A percentile compares a stretch with the other conserved stretches of the same genome.
These are phyloP conservation scores for Halenospora varia DNA, from an alignment of 495 filamentous ascomycete genomes.

Conservation along the genomic window DNA sequence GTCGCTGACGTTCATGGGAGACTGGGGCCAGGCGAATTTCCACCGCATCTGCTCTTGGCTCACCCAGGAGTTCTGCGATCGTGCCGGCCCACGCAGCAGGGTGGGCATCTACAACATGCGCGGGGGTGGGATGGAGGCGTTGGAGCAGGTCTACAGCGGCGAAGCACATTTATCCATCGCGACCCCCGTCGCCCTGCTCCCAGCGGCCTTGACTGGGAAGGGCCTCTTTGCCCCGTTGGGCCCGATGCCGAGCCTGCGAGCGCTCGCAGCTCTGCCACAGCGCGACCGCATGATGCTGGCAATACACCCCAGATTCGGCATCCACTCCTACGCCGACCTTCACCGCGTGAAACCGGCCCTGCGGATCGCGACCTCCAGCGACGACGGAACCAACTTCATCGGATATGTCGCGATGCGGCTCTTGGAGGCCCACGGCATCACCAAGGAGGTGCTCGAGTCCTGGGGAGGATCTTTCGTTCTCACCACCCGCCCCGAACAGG, in stretches of 20 bases:
- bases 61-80: background rate
- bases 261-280: background rate
- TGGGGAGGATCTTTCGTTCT: conserved; percentile 17
- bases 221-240: background rate
- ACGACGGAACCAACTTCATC: background rate
- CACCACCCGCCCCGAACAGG: conserved; percentile 18
- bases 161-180: background rate
- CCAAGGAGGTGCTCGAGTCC: background rate
- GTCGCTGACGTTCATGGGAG: background rate
- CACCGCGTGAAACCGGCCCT: background rate
- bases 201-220: background rate
- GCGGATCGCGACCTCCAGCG: background rate
- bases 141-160: background rate
- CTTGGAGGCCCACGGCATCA: background rate
- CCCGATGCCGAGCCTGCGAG: background rate
- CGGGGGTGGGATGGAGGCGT: background rate
- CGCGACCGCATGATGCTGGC: background rate
- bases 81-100: background rate
- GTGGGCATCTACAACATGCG: background rate
- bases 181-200: background rate
- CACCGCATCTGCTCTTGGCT: background rate
- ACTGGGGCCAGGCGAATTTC: background rate
- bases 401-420: background rate
- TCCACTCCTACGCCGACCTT: background rate
- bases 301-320: background rate